Base-by-base conservation (phyloP, 345 rosid genomes). In the Eucalyptus melliodora region DNA sequence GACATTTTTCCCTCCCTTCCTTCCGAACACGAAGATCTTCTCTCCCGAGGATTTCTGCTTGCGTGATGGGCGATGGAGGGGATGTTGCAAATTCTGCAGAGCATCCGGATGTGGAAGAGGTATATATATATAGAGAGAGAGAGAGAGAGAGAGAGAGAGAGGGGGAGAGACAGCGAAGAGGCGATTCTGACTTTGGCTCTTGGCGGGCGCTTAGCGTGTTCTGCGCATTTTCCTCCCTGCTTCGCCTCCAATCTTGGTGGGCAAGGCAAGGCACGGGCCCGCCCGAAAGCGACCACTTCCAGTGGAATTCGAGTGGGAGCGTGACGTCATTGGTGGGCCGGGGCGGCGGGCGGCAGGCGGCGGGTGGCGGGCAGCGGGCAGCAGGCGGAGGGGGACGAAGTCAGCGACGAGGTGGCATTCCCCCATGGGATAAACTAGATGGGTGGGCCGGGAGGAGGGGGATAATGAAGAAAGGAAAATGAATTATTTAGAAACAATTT, bases 81-180 rank as follows among this genome's bases (percentile, higher is more conserved):
- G 77, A 65, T 65, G 23, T 26, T 0, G 77, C 40, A 7, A 65
- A n/a, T 56, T n/a, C 19, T n/a, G 77, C 8, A 65, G 77, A 34
- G 21, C 37, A 16, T n/a, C 11, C 9, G 77, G 40, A n/a, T n/a
- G 77, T 16, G 47, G 40, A 23, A 6, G 77, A 2, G 40, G 8
- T n/a, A 15, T 15, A 16, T 7, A 62, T 1, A 12, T 12, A 49
- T 0, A 49, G 2, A 49, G 16, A 49, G 5, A 47, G 13, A 62
- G 8, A 30, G 69, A 12, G 16, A 6, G n/a, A 10, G 44, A 5
- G 42, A 37, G 27, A 12, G 34, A 7, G 17, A 26, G 72, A 0
- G 69, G 4, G 17, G 0, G 77, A 15, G 77, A 65, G 40, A 56
- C 12, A 9, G 62, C 27, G 62, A 40, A 2, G 0, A 0, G 77